Evolutionary conservation across 176 grass and related monocot species (phyloP), one percentile per base, ranked within the genome.

Genomic region (Phoenix roebelenii): DNA sequence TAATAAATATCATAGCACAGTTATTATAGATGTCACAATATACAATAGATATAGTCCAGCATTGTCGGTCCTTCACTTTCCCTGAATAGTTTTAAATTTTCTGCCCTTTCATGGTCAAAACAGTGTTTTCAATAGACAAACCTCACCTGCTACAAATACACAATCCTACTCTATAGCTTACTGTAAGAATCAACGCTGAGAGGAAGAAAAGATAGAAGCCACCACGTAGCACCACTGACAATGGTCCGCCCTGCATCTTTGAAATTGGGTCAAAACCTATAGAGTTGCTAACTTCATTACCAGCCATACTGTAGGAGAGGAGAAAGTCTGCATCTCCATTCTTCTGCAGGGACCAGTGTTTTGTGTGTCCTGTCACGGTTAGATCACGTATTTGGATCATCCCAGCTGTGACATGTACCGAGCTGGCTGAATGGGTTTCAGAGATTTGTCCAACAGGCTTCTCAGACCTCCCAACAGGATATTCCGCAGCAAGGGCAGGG

Each of bases 151-250:
- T 78, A 69, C 76, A 84, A 49, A 90, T 83, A 72, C 77, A 90
- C 20, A 87, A 48, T 44, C 83, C 80, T 61, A 95, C 78, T 76
- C 68, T 82, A 7, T 74, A 95, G 81, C 91, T 87, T 59, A 82
- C 60, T 15, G 77, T 59, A 28, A 90, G 83, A 82, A 90, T 82
- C 62, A 82, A 60, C 58, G 91, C 77, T 1, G 83, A 79, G 50
- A 87, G 56, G 44, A 89, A 87, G 77, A 90, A 84, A 14, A 95
- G 79, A 68, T 68, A 90, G 72, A 90, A 95, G 60, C 86, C 80
- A 28, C 86, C 74, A 24, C 80, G 86, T 51, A 95, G 60, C 30
- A 95, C 74, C 63, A 95, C 63, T 0, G 70, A 60, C 49, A 67
- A 71, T 66, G 70, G 77, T 29, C 85, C 57, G 3, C 49, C 80